Evolutionary conservation across 2,329 filamentous ascomycete genomes (phyloP), one percentile per base, ranked within the genome.

Genomic region (Venturia effusa): DNA sequence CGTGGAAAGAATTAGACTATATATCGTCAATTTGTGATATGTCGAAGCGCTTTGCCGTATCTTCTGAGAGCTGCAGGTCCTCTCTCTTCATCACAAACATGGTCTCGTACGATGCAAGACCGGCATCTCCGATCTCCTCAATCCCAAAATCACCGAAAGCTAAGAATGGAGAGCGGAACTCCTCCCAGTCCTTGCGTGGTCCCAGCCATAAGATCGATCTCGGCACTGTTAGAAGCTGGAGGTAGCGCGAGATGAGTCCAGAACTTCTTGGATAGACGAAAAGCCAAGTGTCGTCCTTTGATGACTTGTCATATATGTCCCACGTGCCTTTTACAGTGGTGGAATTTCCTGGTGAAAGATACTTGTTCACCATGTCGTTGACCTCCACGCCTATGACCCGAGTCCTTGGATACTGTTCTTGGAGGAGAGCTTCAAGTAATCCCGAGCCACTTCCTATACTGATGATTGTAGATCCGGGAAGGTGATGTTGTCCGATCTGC

Each of bases 381-480:
- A 60, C 59, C n/a, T 60, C 59, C 2, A 60, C 11, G 17, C 59
- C 59, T 19, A 40, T 43, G 34, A 60, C 40, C 32, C n/a, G 15
- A 13, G 34, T 39, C 8, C 5, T 24, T 39, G 59, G 30, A 43
- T 22, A 27, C 11, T 27, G 59, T n/a, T 27, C n/a, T 27, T 40
- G 59, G 5, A 60, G 17, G 6, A 40, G 27, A 40, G 59, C 59
- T 60, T 60, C 59, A 13, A 60, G 59, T 5, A 60, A 43, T 1
- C 59, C 59, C 5, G 59, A 40, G 6, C 59, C 59, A 37, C 59
- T 60, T 60, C 59, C 59, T 40, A 60, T 60, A 22, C 59, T 60
- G 40, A 60, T 40, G 1, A 60, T 4, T 11, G 40, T 40, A n/a
- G 22, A 40, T 24, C 22, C 15, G 8, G 34, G n/a, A 27, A n/a